Percentiles rank a stretch among this genome's conserved stretches.
phyloP scores from a whole-genome alignment of 2,329 filamentous ascomycete genomes.

The Fusarium continuum region DNA sequence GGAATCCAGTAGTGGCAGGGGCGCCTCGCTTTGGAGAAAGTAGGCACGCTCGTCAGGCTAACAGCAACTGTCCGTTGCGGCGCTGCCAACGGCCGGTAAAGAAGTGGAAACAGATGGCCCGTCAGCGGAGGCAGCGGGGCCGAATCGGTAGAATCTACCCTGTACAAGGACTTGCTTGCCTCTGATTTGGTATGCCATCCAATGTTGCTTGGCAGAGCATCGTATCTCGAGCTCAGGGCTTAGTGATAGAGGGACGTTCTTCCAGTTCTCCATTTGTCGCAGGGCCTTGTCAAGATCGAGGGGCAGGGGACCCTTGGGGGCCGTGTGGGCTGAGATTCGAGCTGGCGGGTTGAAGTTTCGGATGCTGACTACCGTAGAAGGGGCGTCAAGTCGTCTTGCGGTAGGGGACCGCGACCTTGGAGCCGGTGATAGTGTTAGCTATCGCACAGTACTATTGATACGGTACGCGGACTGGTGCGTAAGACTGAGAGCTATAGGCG shows the following conservation, averaged over 20 bases:
- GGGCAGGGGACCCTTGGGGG: constrained; percentile 21
- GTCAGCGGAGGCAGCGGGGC: constrained; percentile 37
- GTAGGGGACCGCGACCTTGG: constrained; percentile 23
- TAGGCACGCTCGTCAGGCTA: constrained; percentile 12
- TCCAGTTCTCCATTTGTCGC: constrained; percentile 24
- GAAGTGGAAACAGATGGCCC: constrained; percentile 35
- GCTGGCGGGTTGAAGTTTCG: constrained; percentile 38
- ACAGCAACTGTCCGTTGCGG: constrained; percentile 5
- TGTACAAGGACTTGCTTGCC: background rate
- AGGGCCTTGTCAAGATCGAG: constrained; percentile 41
- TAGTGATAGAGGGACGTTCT: constrained; percentile 14
- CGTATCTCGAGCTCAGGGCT: constrained; percentile 2
- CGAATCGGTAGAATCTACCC: constrained; percentile 19
- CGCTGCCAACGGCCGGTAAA: constrained; percentile 28
- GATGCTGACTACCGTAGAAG: constrained; percentile 35
- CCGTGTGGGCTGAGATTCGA: constrained; percentile 45
- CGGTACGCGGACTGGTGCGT: background rate
- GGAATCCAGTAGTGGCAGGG: constrained; percentile 34
- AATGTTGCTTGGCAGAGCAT: constrained; percentile 7
- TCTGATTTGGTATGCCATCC: background rate
- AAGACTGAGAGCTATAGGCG: background rate
- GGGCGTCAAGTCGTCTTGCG: constrained; percentile 9
- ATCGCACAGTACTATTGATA: constrained; percentile 10
- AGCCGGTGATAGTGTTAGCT: constrained; percentile 8
- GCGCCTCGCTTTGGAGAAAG: constrained; percentile 34